A percentile compares a stretch with the other conserved stretches of the same genome.
Conservation (phyloP, 106 monocot genomes). For the Platanthera guangdongensis region DNA sequence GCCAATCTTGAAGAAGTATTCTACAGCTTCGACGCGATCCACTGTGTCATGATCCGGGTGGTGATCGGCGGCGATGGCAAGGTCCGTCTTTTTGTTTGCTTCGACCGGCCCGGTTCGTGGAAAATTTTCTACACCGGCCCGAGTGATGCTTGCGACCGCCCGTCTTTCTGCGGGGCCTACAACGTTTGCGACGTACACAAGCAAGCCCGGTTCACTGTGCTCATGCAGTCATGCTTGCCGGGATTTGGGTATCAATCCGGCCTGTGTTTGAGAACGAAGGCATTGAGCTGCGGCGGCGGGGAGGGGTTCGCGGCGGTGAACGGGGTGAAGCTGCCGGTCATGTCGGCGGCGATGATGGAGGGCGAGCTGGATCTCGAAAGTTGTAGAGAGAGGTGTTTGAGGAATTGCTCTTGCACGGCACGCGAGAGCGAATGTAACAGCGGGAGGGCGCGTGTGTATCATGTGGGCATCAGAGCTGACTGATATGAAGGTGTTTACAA, state of each 20-base stretch:
- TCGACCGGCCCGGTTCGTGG: neutral
- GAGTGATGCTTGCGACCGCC: neutral
- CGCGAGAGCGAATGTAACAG: neutral
- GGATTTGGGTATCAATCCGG: slow-evolving; percentile 17
- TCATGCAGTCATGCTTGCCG: slow-evolving; percentile 20
- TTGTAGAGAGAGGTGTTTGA: slow-evolving; percentile 5
- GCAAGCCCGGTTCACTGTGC: slow-evolving; percentile 7
- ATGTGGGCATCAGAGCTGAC: neutral
- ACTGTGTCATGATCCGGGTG: neutral
- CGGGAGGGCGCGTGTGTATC: slow-evolving; percentile 2
- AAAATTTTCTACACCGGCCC: neutral
- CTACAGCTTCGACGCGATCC: neutral
- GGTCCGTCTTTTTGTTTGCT: neutral
- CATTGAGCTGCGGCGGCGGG: slow-evolving; percentile 15
- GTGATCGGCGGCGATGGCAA: neutral
- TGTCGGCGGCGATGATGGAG: neutral
- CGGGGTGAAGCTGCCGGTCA: slow-evolving; percentile 23
- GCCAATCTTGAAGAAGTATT: neutral
- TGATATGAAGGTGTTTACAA: neutral
- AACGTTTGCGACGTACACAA: slow-evolving; percentile 2
- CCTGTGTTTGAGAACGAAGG: neutral
- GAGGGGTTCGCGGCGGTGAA: slow-evolving; percentile 23
- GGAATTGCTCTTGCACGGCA: slow-evolving; percentile 12
- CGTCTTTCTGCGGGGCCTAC: neutral
- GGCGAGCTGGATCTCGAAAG: slow-evolving; percentile 2